A percentile compares a stretch with the other conserved stretches of the same genome.
Evolutionary conservation across 1,139 yeast species (phyloP).

Genomic region (Nakaseomyces kungkrabaensis): DNA sequence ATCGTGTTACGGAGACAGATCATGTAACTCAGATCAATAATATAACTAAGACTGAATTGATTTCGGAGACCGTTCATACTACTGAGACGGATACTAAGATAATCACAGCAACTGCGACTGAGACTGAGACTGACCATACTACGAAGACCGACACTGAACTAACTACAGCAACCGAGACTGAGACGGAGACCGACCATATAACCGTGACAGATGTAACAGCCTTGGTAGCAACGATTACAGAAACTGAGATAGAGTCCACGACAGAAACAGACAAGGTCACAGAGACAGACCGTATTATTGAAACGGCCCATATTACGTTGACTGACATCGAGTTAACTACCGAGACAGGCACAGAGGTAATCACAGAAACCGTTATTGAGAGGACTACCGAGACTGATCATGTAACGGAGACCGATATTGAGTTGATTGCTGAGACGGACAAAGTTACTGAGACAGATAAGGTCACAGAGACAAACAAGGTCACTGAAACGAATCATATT

Average conservation of each 20-base stretch:
- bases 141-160: background rate
- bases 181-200: background rate
- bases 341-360: too few relatives aligned
- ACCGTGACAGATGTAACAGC: background rate
- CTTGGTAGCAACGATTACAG: background rate
- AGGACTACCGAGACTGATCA: background rate
- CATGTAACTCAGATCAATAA: too few relatives aligned
- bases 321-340: too few relatives aligned
- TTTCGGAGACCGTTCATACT: too few relatives aligned
- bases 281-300: background rate
- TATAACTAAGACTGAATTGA: too few relatives aligned
- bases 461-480: too few relatives aligned
- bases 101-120: too few relatives aligned
- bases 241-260: background rate
- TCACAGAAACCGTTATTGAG: background rate
- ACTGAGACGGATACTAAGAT: background rate
- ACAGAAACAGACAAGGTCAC: background rate
- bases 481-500: too few relatives aligned
- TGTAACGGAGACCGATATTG: background rate
- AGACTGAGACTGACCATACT: too few relatives aligned
- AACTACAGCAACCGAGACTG: too few relatives aligned
- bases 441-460: background rate
- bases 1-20: background rate
- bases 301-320: too few relatives aligned
- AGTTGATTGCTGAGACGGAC: background rate